Evolutionary conservation across 495 filamentous ascomycete species (phyloP).

Genomic region (Xylaria acuta): DNA sequence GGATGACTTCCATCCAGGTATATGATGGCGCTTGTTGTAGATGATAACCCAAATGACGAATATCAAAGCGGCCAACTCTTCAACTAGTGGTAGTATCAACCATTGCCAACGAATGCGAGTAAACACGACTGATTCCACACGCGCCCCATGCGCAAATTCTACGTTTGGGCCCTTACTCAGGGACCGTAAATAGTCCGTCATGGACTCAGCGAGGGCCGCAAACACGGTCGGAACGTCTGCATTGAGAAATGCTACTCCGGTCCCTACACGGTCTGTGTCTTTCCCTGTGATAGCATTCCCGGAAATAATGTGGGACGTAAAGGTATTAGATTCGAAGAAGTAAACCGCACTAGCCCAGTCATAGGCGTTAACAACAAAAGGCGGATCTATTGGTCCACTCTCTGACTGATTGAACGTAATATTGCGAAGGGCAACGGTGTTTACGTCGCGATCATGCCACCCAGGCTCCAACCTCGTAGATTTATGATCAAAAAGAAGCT

Average conservation of each 20-base stretch:
- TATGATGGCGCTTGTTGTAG: neutral
- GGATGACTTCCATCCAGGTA: slow-evolving; percentile 25
- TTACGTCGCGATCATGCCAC: neutral
- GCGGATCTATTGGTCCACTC: slow-evolving; percentile 8
- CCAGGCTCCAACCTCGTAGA: neutral
- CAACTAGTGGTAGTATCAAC: neutral
- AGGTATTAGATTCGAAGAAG: slow-evolving; percentile 6
- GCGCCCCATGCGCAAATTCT: neutral
- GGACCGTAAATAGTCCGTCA: slow-evolving; percentile 5
- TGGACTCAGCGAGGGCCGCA: neutral
- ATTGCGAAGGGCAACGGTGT: neutral
- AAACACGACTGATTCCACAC: slow-evolving; percentile 1
- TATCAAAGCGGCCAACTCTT: neutral
- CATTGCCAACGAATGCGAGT: neutral
- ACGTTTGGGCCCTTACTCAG: neutral
- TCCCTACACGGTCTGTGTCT: neutral
- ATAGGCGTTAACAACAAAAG: neutral
- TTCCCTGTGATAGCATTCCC: neutral
- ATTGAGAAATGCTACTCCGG: slow-evolving; percentile 1
- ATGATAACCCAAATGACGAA: slow-evolving; percentile 14
- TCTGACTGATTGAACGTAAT: slow-evolving; percentile 1
- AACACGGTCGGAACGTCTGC: neutral
- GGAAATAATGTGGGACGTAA: neutral
- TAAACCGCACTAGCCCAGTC: neutral
- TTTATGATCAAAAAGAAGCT: neutral